A percentile compares a stretch with the other conserved stretches of the same genome.
These are phyloP conservation scores for Forsythia viridissima DNA, from an alignment of 257 asterid genomes.

Conservation along the genomic window DNA sequence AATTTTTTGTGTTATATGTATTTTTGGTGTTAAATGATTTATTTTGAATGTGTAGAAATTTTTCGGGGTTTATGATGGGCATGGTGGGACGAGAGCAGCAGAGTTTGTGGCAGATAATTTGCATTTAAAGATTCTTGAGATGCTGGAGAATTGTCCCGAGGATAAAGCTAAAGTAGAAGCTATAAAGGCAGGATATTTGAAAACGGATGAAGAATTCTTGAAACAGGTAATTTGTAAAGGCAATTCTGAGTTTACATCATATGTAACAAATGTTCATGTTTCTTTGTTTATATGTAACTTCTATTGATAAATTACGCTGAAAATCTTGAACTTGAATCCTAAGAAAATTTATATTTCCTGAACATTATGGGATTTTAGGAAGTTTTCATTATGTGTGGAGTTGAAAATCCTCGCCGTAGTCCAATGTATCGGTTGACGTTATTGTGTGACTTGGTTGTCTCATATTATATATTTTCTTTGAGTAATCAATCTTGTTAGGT, in stretches of 20 bases:
- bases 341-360: neutral
- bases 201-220: conserved; percentile 85
- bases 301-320: neutral
- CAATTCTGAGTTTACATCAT: neutral
- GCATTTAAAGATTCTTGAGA: conserved; percentile 59
- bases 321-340: neutral
- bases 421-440: neutral
- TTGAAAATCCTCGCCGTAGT: neutral
- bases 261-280: too few species aligned
- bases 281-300: neutral
- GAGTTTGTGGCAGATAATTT: conserved; percentile 76
- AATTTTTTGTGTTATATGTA: neutral
- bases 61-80: conserved; percentile 97
- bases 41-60: conserved; percentile 47
- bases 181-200: conserved; percentile 58
- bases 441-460: neutral
- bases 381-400: neutral
- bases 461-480: neutral
- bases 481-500: too few species aligned
- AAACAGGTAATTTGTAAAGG: conserved; percentile 51
- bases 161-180: conserved; percentile 55
- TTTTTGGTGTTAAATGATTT: neutral
- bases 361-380: neutral
- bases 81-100: conserved; percentile 87
- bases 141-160: conserved; percentile 46